Evolutionary conservation across 495 filamentous ascomycete genomes (phyloP).

Genomic region (Talaromyces borbonicus): DNA sequence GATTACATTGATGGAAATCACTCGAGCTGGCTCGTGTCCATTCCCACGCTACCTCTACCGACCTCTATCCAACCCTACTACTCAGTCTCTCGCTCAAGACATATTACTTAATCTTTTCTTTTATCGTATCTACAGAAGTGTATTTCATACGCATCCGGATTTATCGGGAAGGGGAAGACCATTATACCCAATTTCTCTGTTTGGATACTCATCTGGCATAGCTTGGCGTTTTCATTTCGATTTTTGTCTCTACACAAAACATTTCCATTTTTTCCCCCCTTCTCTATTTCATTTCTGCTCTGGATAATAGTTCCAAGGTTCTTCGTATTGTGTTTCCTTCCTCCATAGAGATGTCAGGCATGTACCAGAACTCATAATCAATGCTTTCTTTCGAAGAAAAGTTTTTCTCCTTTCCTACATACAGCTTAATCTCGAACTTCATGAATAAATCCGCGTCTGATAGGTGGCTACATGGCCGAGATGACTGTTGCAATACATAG

Average conservation of each 20-base stretch:
- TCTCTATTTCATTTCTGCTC: background rate
- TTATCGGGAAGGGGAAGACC: background rate
- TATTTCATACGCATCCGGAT: background rate
- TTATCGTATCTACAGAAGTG: constrained; percentile 4
- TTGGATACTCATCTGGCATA: constrained; percentile 6
- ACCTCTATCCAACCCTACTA: too few species aligned
- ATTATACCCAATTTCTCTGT: constrained; percentile 2
- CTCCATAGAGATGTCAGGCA: background rate
- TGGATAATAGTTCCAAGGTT: background rate
- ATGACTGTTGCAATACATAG: background rate
- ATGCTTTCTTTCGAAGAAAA: background rate
- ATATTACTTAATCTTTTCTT: too few species aligned
- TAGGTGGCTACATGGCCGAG: too few species aligned
- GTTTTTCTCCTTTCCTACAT: too few species aligned
- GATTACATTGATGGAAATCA: background rate
- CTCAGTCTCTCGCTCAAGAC: too few species aligned
- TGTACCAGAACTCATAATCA: constrained; percentile 1
- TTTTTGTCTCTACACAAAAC: background rate
- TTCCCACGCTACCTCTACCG: background rate
- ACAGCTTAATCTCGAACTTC: too few species aligned
- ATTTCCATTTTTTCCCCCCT: background rate
- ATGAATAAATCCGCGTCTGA: too few species aligned
- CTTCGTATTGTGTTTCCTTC: too few species aligned
- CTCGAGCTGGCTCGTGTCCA: constrained; percentile 4
- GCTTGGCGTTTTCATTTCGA: constrained; percentile 5